phyloP scores from a whole-genome alignment of 192 early-diverging fungal species.

The Mortierella hygrophila region DNA sequence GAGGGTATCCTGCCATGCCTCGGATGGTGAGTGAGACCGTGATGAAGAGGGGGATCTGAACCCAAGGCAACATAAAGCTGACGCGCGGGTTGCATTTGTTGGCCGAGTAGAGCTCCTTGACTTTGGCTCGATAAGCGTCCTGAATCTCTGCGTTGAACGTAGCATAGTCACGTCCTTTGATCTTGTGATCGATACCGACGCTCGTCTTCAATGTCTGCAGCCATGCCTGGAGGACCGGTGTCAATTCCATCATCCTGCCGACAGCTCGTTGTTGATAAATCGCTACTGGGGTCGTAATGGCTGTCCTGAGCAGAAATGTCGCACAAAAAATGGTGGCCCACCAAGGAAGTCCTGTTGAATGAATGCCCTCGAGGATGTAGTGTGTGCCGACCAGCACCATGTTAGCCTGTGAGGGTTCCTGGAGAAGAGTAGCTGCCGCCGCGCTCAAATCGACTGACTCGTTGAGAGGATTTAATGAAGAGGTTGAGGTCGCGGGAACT shows the following conservation, averaged over 20 bases:
- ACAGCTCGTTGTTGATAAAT: conserved; percentile 69
- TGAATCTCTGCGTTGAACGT: conserved; percentile 61
- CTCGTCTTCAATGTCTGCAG: conserved; percentile 61
- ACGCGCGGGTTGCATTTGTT: conserved; percentile 72
- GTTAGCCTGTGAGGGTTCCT: conserved; percentile 52
- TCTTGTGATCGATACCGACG: conserved; percentile 55
- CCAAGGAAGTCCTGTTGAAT: conserved; percentile 62
- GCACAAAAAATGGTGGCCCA: conserved; percentile 67
- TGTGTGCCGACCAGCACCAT: conserved; percentile 58
- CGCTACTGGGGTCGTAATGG: conserved; percentile 68
- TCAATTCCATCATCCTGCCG: conserved; percentile 59
- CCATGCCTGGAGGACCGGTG: conserved; percentile 65
- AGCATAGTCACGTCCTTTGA: conserved; percentile 56
- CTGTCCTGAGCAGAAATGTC: conserved; percentile 63
- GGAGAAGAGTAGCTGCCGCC: conserved; percentile 9
- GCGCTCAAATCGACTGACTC: neutral
- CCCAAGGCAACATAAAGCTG: conserved; percentile 74
- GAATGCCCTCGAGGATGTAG: conserved; percentile 59
- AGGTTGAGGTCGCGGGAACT: neutral
- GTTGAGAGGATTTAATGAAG: neutral
- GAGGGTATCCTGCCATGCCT: conserved; percentile 70
- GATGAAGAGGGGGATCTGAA: conserved; percentile 85
- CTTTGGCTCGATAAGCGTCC: conserved; percentile 63
- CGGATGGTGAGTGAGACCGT: conserved; percentile 75
- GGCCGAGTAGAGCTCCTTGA: conserved; percentile 68